These are phyloP conservation scores for Cicer bijugum DNA, from an alignment of 306 rosid species.

Conservation along the genomic window DNA sequence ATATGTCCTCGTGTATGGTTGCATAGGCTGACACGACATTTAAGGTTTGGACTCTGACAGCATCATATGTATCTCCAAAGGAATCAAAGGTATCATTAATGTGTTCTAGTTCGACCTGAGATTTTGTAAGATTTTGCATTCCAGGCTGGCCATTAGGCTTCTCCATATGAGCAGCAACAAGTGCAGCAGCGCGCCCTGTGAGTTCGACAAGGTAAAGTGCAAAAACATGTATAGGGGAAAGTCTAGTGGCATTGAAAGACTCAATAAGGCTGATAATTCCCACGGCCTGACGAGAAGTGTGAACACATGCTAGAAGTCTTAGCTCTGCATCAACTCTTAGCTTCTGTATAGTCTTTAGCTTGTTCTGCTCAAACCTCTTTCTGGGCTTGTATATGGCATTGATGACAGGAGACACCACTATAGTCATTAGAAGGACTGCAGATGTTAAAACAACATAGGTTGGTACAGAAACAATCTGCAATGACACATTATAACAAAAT, in stretches of 20 bases:
- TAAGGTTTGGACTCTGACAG: constrained; percentile 40
- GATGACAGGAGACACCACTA: constrained; percentile 36
- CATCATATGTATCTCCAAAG: constrained; percentile 37
- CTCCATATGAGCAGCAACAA: constrained; percentile 46
- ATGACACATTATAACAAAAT: neutral
- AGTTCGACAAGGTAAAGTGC: constrained; percentile 49
- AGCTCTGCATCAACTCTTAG: constrained; percentile 48
- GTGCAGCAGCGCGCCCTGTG: constrained; percentile 45
- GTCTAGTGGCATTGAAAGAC: constrained; percentile 39
- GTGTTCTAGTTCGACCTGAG: constrained; percentile 44
- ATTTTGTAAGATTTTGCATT: constrained; percentile 34
- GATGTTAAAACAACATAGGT: constrained; percentile 34
- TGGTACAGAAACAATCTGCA: constrained; percentile 37
- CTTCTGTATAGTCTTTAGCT: constrained; percentile 46
- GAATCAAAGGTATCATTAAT: constrained; percentile 36
- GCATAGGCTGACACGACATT: constrained; percentile 42
- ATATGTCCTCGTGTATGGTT: constrained; percentile 51
- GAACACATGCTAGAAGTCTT: constrained; percentile 52
- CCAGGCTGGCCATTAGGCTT: neutral
- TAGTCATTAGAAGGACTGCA: constrained; percentile 47
- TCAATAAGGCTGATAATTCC: constrained; percentile 43
- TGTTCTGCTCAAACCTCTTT: constrained; percentile 41
- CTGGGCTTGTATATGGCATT: constrained; percentile 44
- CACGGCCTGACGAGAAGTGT: constrained; percentile 37
- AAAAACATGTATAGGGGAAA: constrained; percentile 45